Evolutionary conservation across 2,329 filamentous ascomycete species (phyloP), one percentile per base, ranked within the genome.

Genomic region (Aspergillus sp.): DNA sequence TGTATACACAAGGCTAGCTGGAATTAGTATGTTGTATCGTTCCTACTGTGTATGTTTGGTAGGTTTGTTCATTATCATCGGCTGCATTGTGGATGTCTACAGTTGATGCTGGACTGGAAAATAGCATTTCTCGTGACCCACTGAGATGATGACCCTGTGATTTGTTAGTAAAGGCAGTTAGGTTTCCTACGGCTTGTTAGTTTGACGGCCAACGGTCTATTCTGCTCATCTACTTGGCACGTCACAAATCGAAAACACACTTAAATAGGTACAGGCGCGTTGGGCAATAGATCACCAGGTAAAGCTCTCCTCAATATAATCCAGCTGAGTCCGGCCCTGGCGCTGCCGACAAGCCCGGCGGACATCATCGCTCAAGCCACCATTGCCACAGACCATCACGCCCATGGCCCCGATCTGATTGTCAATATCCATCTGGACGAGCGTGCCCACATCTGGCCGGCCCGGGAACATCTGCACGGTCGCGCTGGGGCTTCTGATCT

Each of bases 401-500:
- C 87, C 91, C 87, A 97, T 96, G 55, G 93, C 92, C 7, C 95
- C 95, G 57, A 91, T 81, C 74, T 95, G 91, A 69, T 90, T 86
- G 69, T 88, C 84, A n/a, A 93, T 89, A 79, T 97, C 94, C 77
- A 90, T 89, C 63, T 87, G 84, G 50, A 98, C 80, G 15, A 98
- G 79, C 0, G 89, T 86, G 19, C 87, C 84, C 49, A 96, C 85
- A 71, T 96, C 92, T 9, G 94, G 94, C 65, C 93, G 87, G 2
- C 95, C 94, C 1, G 92, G 90, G 75, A 91, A 92, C 89, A 98
- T 95, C 77, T 93, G 91, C 58, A 98, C 92, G 4, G 90, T 94
- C 2, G 85, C 83, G 58, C 88, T 91, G 4, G 89, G 87, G 49
- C 87, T 91, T 68, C 88, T 83, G 55, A 96, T 90, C 71, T 96